These are phyloP conservation scores for Nadsonia fulvescens DNA, from an alignment of 805 yeast genomes.

Conservation along the genomic window DNA sequence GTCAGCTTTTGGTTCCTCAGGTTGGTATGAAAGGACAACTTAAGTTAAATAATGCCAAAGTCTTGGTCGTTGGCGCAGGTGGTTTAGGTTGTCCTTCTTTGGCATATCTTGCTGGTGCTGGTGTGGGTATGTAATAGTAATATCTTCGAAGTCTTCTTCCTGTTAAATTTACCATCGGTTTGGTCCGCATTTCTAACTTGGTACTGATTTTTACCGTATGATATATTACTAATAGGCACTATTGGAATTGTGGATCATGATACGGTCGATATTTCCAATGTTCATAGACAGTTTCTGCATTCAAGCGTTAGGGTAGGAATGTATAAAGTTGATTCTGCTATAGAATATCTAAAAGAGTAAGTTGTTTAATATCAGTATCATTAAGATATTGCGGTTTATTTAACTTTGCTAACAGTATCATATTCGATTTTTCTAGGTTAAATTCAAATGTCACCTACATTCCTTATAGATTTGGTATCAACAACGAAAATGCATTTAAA, in stretches of 20 bases:
- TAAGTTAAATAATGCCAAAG: constrained; percentile 34
- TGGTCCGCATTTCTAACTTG: too few relatives aligned
- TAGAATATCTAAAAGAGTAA: constrained; percentile 23
- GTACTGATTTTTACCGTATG: not conserved
- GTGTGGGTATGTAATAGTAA: constrained; percentile 42
- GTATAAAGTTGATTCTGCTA: constrained; percentile 69
- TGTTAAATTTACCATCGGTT: too few relatives aligned
- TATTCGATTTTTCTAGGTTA: too few relatives aligned
- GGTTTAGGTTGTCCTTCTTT: constrained; percentile 91
- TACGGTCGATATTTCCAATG: constrained; percentile 61
- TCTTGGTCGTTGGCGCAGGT: constrained; percentile 86
- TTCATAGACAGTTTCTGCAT: constrained; percentile 83
- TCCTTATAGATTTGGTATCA: constrained; percentile 34
- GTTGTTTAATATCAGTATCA: not conserved
- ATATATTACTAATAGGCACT: constrained; percentile 11
- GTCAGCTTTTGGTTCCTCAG: constrained; percentile 87
- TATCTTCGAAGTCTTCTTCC: too few relatives aligned
- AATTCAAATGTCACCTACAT: constrained; percentile 51
- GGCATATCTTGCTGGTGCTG: constrained; percentile 71
- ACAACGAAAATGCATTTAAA: constrained; percentile 39
- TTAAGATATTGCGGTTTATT: not conserved
- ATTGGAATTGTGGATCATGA: constrained; percentile 84
- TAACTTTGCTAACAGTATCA: constrained; percentile 2
- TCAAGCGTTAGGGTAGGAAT: constrained; percentile 45
- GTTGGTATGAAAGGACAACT: constrained; percentile 44